Evolutionary conservation across 495 filamentous ascomycete genomes (phyloP), one percentile per base, ranked within the genome.

Genomic region (Cercophora scortea): DNA sequence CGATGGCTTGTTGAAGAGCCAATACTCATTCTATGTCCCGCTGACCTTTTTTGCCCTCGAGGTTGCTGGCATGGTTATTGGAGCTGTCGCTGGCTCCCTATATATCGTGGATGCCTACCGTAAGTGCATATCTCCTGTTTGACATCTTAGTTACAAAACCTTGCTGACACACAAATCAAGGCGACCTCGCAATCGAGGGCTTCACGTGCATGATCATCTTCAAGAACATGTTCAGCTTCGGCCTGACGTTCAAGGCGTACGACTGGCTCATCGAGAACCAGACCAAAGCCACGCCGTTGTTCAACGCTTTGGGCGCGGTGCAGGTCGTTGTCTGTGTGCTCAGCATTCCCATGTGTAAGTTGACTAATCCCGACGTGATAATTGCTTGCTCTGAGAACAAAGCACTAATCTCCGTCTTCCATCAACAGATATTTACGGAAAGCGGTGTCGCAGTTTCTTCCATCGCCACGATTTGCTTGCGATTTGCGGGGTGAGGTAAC

Each of bases 21-120:
- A 74, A 48, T 94, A 88, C 61, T 75, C 76, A 19, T 92, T 83
- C 80, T 72, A 86, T 16, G 72, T 84, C 38, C 86, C 90, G 5
- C 79, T 89, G 45, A 77, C 89, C 18, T 94, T 90, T 59, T 93
- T 94, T 55, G 81, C 75, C 0, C 72, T 88, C 42, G 73, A 88
- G 51, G 86, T 95, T 4, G 80, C 84, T 54, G 91, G 90, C 0
- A 95, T 95, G 87, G 88, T 96, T 1, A 79, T 94, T 56, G 91
- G 91, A 3, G 90, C 91, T 0, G 89, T 95, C 6, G 82, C 86
- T 0, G 85, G 83, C 47, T 85, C 88, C 1, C 66, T 96, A n/a
- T 96, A 96, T 59, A 87, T 96, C 58, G 89, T 95, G 1, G 91
- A 96, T 71, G 91, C 91, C 1, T 90, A 96, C 69, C 84, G 90